These are phyloP conservation scores for Hericium alpestre DNA, from an alignment of 768 basidiomycete species.

Conservation along the genomic window DNA sequence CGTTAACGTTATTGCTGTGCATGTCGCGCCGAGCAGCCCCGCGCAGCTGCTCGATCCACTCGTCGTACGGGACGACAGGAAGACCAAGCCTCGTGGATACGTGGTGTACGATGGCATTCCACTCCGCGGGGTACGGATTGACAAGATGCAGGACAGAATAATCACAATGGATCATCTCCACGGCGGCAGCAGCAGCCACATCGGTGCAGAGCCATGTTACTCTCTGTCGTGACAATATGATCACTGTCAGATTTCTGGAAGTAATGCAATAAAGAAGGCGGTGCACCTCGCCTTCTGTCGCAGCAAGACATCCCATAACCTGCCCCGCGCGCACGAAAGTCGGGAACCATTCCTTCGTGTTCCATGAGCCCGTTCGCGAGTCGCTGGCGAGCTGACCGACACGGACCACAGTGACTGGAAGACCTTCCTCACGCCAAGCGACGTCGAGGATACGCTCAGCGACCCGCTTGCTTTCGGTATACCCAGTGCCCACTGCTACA, in stretches of 20 bases:
- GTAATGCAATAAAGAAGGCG: background rate
- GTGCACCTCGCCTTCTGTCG: background rate
- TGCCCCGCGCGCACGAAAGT: background rate
- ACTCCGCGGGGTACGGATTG: slow-evolving; percentile 3
- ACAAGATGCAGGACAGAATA: slow-evolving; percentile 2
- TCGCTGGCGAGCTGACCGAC: slow-evolving; percentile 2
- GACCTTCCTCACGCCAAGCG: background rate
- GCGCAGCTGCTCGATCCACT: slow-evolving; percentile 2
- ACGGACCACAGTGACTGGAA: background rate
- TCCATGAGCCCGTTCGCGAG: background rate
- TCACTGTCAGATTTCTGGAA: background rate
- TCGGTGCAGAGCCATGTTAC: slow-evolving; percentile 9
- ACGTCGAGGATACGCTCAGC: slow-evolving; percentile 1
- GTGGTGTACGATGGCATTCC: background rate
- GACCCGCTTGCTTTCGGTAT: slow-evolving; percentile 5
- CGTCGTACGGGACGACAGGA: slow-evolving; percentile 1
- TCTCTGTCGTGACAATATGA: background rate
- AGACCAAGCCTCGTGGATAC: background rate
- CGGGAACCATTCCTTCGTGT: background rate
- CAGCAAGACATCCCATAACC: background rate
- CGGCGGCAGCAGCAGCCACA: slow-evolving; percentile 5
- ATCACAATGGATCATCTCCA: slow-evolving; percentile 3
- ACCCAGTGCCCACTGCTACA: slow-evolving; percentile 2
- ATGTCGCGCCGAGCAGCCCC: background rate
- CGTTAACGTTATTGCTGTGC: background rate